phyloP scores from a whole-genome alignment of 495 filamentous ascomycete genomes.

The Penicillium chermesinum region DNA sequence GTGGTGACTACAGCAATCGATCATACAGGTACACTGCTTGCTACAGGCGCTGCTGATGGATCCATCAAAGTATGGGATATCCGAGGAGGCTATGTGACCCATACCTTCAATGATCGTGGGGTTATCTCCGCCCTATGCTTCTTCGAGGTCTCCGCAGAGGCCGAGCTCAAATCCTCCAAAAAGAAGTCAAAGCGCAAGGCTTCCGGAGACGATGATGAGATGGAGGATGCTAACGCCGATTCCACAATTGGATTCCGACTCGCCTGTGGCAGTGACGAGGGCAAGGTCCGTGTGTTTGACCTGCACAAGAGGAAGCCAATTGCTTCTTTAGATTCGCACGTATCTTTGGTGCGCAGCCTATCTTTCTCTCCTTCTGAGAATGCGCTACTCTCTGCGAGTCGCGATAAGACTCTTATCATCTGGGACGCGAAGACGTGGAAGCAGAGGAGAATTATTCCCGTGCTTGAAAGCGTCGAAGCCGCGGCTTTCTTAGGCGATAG shows the following conservation, averaged over 20 bases:
- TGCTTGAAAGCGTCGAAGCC: constrained; percentile 79
- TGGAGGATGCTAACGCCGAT: constrained; percentile 36
- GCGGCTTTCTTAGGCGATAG: constrained; percentile 72
- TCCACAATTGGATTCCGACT: constrained; percentile 62
- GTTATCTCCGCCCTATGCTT: constrained; percentile 88
- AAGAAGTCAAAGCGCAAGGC: constrained; percentile 39
- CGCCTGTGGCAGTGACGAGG: constrained; percentile 88
- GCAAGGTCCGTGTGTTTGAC: constrained; percentile 87
- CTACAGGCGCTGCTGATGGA: constrained; percentile 88
- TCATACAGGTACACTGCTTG: constrained; percentile 79
- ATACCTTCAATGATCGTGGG: constrained; percentile 90
- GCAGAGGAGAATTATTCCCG: constrained; percentile 71
- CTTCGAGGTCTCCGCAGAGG: constrained; percentile 59
- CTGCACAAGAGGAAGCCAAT: constrained; percentile 74
- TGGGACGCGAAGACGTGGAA: constrained; percentile 89
- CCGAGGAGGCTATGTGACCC: constrained; percentile 80
- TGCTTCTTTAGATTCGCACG: constrained; percentile 81
- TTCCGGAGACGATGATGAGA: constrained; percentile 31
- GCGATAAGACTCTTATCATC: constrained; percentile 89
- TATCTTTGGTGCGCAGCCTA: constrained; percentile 81
- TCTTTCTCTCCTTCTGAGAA: constrained; percentile 72
- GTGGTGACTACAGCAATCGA: constrained; percentile 82
- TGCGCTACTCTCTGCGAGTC: constrained; percentile 75
- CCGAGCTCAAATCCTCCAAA: constrained; percentile 28
- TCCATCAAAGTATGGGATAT: constrained; percentile 97